Evolutionary conservation across 2,329 filamentous ascomycete genomes (phyloP), one percentile per base, ranked within the genome.

Genomic region (Orbilia javanica): DNA sequence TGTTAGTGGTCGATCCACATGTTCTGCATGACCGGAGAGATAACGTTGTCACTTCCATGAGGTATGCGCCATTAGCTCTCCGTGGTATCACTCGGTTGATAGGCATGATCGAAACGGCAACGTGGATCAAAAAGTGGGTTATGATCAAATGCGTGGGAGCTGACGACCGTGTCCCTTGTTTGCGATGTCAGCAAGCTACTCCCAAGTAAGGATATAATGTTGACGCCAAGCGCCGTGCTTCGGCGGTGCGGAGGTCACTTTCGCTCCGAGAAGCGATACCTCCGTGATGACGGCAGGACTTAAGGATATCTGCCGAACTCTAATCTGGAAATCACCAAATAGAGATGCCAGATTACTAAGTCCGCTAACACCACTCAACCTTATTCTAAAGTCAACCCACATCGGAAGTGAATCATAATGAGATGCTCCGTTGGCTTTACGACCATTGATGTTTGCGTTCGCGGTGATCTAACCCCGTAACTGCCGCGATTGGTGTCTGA

Each of bases 341-440:
- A 27, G 52, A 57, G 18, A 57, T 29, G 29, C 52, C 20, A 15
- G 60, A 71, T 76, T 60, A 67, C 60, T 71, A 77, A 71, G 66
- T 77, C 73, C 73, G 73, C 66, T 71, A 77, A 77, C 48, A 62
- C 73, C 73, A 55, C 39, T 11, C 50, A 66, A 66, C 57, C 60
- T 77, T 67, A 77, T 44, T 46, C 50, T 44, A 52, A 70, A 63
- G 55, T 44, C 50, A 64, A 70, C 42, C 36, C 60, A n/a, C 36
- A 13, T 13, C 31, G 27, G 31, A 48, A 11, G 62, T 71, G 73
- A 71, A 66, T 77, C 73, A 71, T 71, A n/a, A 60, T 71, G 60
- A 71, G 27, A 29, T 67, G 44, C 63, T 60, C 55, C 65, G 65
- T 34, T 25, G 20, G 4, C 34, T 20, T 53, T 31, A 22, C 53